Evolutionary conservation across 352 stramenopile species (phyloP).

Genomic region (Globisporangium orthogonon): DNA sequence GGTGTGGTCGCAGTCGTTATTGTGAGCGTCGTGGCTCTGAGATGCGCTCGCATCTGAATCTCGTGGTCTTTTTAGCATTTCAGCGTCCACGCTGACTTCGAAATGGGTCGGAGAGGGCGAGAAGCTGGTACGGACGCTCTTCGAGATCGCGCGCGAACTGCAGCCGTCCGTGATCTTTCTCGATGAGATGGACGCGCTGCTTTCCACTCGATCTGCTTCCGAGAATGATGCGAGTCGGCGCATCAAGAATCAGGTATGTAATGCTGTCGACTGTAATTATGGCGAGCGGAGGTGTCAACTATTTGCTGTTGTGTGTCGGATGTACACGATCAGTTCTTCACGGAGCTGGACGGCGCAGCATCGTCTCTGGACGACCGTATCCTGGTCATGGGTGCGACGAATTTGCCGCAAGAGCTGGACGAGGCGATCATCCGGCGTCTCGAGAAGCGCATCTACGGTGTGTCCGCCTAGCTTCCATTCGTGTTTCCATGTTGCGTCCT

Average conservation of each 20-base stretch:
- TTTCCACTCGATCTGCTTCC: slow-evolving; percentile 61
- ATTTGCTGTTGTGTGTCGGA: neutral
- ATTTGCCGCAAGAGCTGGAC: slow-evolving; percentile 81
- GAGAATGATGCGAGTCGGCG: slow-evolving; percentile 85
- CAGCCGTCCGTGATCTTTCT: slow-evolving; percentile 87
- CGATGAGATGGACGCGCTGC: slow-evolving; percentile 85
- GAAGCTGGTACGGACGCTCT: slow-evolving; percentile 93
- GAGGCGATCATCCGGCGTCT: slow-evolving; percentile 82
- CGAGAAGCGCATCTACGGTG: slow-evolving; percentile 88
- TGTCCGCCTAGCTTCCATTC: too few relatives aligned
- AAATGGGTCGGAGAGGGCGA: slow-evolving; percentile 92
- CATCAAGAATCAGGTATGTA: slow-evolving; percentile 84
- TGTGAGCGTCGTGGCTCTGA: neutral
- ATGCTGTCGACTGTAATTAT: too few relatives aligned
- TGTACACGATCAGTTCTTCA: slow-evolving; percentile 63
- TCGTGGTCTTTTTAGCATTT: slow-evolving; percentile 45
- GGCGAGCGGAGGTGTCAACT: neutral
- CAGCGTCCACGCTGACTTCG: slow-evolving; percentile 81
- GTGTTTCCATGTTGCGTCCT: too few relatives aligned
- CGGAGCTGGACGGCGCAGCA: slow-evolving; percentile 72
- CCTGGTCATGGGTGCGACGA: slow-evolving; percentile 86
- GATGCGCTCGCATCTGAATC: neutral
- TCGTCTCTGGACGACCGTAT: slow-evolving; percentile 73
- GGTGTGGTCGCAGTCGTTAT: neutral
- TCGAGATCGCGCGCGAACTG: slow-evolving; percentile 84